Evolutionary conservation across 805 yeast species (phyloP).

Genomic region (Wickerhamomyces pijperi): DNA sequence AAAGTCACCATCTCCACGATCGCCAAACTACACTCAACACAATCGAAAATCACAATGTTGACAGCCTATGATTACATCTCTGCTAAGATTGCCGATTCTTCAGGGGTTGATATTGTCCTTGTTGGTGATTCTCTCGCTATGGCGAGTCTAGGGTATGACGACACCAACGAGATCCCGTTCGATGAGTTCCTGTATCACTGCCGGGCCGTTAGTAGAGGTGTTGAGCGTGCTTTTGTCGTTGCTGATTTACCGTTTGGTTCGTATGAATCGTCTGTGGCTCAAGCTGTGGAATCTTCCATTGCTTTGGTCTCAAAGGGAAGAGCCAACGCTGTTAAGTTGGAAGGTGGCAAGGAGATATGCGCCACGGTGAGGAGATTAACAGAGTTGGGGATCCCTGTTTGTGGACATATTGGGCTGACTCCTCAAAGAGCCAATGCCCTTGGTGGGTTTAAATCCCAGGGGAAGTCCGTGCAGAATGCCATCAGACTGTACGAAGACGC

Average conservation of each 20-base stretch:
- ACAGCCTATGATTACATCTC: constrained; percentile 87
- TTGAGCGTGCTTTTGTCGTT: constrained; percentile 50
- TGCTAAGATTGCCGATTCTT: constrained; percentile 53
- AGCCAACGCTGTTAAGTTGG: constrained; percentile 73
- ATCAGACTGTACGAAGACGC: constrained; percentile 55
- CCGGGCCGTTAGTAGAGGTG: constrained; percentile 67
- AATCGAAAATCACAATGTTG: constrained; percentile 39
- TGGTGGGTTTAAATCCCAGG: constrained; percentile 89
- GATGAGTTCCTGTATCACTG: constrained; percentile 76
- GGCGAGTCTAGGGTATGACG: constrained; percentile 76
- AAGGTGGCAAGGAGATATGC: constrained; percentile 58
- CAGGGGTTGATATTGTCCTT: constrained; percentile 58
- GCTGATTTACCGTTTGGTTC: constrained; percentile 89
- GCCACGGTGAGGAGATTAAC: constrained; percentile 45
- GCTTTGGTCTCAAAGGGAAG: constrained; percentile 38
- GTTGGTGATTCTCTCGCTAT: constrained; percentile 92
- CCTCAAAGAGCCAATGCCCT: constrained; percentile 75
- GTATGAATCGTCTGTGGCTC: constrained; percentile 51
- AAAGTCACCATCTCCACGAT: constrained; percentile 28
- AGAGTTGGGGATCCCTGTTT: constrained; percentile 71
- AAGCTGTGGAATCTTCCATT: constrained; percentile 53
- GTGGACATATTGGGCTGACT: constrained; percentile 87
- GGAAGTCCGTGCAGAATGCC: constrained; percentile 45
- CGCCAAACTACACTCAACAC: constrained; percentile 13
- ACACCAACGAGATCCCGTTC: constrained; percentile 64